Evolutionary conservation across 345 rosid genomes (phyloP), one percentile per base, ranked within the genome.

Genomic region (Lagerstroemia speciosa): DNA sequence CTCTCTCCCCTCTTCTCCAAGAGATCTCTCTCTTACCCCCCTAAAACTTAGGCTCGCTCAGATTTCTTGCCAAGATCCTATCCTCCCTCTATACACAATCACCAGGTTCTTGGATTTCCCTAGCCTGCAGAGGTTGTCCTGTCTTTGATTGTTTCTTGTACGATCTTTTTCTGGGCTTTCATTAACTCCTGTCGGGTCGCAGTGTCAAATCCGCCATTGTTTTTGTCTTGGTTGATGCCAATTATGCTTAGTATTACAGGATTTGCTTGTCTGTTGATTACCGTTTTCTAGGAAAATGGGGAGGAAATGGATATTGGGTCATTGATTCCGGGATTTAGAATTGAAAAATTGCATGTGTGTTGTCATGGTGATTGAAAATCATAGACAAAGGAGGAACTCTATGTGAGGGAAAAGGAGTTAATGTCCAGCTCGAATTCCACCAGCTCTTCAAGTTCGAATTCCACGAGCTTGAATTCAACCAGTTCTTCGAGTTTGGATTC

Each of bases 371-470:
- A n/a, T 10, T 33, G 50, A 26, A 20, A 36, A 0, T 45, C 9
- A 50, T 38, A 57, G 29, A 48, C 14, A 43, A 33, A 58, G 71
- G 36, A 36, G 45, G 27, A 24, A 15, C 29, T 20, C 41, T 8
- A 26, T 30, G 15, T 24, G 53, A 17, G 22, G 34, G 38, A 26
- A 48, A 34, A 55, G 48, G 26, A 38, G 45, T 66, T 24, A 71
- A 86, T 83, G 89, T 77, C 86, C 68, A 66, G 72, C 75, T 81
- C 82, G 67, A 77, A 26, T 33, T 38, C 78, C 55, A 83, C 84
- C 64, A 46, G 71, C 75, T 65, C 83, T 76, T 74, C 83, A 15
- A n/a, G 29, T 22, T 46, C 69, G 30, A 66, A 48, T n/a, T 27
- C 68, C 68, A 0, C n/a, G n/a, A 41, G 34, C 26, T 30, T 33